Evolutionary conservation across 345 rosid genomes (phyloP).

Genomic region (Eucalyptus curtisii): DNA sequence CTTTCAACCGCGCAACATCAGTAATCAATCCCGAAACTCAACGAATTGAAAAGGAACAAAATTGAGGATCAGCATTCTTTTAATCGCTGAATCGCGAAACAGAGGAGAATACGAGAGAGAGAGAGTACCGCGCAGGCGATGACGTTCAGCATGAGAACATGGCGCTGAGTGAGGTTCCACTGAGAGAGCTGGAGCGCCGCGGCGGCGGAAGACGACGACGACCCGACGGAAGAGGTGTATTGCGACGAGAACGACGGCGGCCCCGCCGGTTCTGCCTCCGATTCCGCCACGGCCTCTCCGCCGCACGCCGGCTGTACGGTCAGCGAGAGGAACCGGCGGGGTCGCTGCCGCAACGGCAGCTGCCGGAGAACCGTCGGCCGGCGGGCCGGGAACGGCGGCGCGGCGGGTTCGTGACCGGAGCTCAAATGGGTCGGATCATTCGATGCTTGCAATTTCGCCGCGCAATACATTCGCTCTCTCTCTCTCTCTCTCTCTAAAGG

Average conservation of each 20-base stretch:
- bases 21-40: not conserved
- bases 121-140: slow-evolving; percentile 47
- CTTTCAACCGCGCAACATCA: not conserved
- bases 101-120: not conserved
- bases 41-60: not conserved
- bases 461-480: slow-evolving; percentile 14
- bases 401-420: not conserved
- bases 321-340: slow-evolving; percentile 3
- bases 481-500: not conserved
- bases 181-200: slow-evolving; percentile 41
- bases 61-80: not conserved
- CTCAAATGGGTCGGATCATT: not conserved
- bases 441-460: slow-evolving; percentile 4
- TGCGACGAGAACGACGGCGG: slow-evolving; percentile 17
- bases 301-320: slow-evolving; percentile 8
- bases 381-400: not conserved
- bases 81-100: not conserved
- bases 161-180: slow-evolving; percentile 60
- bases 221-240: slow-evolving; percentile 45
- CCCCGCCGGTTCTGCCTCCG: slow-evolving; percentile 13
- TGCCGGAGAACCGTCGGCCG: not conserved
- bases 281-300: not conserved
- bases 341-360: slow-evolving; percentile 9
- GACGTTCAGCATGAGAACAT: slow-evolving; percentile 46
- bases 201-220: not conserved